These are phyloP conservation scores for Boehmeria nivea DNA, from an alignment of 306 rosid species.

Conservation along the genomic window DNA sequence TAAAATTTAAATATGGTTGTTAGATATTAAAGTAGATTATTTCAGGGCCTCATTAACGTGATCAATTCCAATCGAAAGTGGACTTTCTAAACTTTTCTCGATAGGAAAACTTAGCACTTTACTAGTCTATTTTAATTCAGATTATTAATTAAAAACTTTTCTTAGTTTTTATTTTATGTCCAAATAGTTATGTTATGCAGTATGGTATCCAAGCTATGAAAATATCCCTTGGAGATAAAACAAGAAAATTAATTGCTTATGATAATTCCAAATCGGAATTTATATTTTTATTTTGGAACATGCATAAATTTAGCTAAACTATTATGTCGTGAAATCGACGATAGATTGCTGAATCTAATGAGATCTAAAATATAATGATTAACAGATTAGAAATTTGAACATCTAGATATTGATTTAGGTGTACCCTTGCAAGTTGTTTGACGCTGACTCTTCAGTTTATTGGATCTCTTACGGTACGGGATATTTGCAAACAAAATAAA, in stretches of 20 bases:
- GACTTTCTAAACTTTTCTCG: constrained; percentile 4
- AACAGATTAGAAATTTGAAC: no score
- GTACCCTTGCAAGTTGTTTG: constrained; percentile 22
- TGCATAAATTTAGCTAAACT: no score
- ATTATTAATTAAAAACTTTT: no score
- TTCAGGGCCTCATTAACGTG: not conserved
- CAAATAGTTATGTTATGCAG: no score
- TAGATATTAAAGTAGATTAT: not conserved
- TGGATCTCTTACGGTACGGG: not conserved
- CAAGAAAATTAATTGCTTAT: no score
- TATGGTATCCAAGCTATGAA: no score
- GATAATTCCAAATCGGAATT: no score
- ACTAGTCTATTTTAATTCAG: no score
- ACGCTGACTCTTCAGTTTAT: constrained; percentile 3
- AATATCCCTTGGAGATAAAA: no score
- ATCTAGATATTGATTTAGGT: not conserved
- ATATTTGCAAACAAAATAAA: not conserved
- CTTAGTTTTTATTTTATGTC: no score
- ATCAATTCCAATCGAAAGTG: not conserved
- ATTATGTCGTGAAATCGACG: not conserved
- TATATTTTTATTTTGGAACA: no score
- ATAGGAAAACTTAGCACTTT: no score
- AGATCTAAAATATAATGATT: not conserved
- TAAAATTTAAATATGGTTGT: not conserved
- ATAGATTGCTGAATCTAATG: not conserved